Evolutionary conservation across 2,329 filamentous ascomycete genomes (phyloP), one percentile per base, ranked within the genome.

Genomic region (Claviceps sp.): DNA sequence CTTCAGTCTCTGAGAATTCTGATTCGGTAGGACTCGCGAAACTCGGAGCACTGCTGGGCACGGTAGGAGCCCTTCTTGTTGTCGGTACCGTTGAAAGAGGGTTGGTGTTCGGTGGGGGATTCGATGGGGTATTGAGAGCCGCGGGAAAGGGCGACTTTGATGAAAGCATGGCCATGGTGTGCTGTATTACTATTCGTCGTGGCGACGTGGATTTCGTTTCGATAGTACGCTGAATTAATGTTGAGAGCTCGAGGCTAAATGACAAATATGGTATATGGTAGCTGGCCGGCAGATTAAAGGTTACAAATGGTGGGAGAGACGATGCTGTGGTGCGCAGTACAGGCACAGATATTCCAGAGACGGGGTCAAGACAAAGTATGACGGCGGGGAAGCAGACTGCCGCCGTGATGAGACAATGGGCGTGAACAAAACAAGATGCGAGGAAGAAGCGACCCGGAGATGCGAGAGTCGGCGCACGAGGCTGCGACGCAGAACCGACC

Each of bases 11-110:
- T 23, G 88, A 93, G 68, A 95, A 95, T 59, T 95, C 89, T 29
- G 88, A 95, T 63, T 94, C 88, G 57, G 89, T 95, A 45, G 90
- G 89, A 64, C 88, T 95, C 43, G 81, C 79, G 63, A 86, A 91
- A 44, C 69, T 70, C 54, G 84, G 78, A 53, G 74, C 71, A 17
- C 73, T 60, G 26, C 69, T 66, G 46, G 73, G 70, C 57, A 77
- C 68, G 38, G 72, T 65, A 17, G 76, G 75, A 16, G 69, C 67
- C 60, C 80, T 72, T 60, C 77, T 74, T 40, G 77, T 66, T 29
- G 78, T 72, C 6, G 73, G 62, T 60, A 79, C 72, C 53, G 71
- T 66, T 45, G 75, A 66, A 49, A 76, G 71, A n/a, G 72, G 66
- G 14, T 72, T 64, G 55, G 64, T 70, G 36, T 53, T 62, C 44